phyloP scores from a whole-genome alignment of 192 early-diverging fungal genomes.

The Phycomyces blakesleeanus region DNA sequence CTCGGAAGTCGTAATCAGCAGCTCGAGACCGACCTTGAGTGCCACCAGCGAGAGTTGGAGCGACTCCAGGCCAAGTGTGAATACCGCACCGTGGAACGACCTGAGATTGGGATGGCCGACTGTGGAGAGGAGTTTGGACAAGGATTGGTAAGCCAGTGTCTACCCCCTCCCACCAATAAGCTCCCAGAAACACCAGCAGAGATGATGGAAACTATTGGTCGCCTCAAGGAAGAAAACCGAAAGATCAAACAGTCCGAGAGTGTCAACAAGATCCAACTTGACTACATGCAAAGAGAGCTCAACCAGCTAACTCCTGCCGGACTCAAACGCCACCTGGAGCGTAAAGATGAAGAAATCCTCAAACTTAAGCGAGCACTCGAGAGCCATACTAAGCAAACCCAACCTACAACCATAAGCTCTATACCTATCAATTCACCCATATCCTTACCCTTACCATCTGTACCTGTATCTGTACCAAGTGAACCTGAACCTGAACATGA shows the following conservation, averaged over 20 bases:
- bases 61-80: background rate
- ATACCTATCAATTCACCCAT: too few species aligned
- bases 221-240: constrained; percentile 16
- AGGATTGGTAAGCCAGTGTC: background rate
- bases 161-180: background rate
- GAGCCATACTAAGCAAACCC: too few species aligned
- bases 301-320: background rate
- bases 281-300: constrained; percentile 15
- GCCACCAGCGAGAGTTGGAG: background rate
- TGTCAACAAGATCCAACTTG: constrained; percentile 19
- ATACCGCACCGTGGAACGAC: background rate
- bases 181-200: background rate
- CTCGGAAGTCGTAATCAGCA: background rate
- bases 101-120: background rate
- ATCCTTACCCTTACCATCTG: too few species aligned
- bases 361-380: background rate
- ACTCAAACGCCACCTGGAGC: background rate
- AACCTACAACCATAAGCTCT: too few species aligned
- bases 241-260: constrained; percentile 12
- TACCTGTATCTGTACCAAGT: too few species aligned
- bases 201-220: background rate
- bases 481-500: too few species aligned
- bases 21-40: background rate
- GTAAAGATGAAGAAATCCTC: background rate
- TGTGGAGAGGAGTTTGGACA: constrained; percentile 1